phyloP scores from a whole-genome alignment of 495 filamentous ascomycete species.

The Jackrogersella minutella region DNA sequence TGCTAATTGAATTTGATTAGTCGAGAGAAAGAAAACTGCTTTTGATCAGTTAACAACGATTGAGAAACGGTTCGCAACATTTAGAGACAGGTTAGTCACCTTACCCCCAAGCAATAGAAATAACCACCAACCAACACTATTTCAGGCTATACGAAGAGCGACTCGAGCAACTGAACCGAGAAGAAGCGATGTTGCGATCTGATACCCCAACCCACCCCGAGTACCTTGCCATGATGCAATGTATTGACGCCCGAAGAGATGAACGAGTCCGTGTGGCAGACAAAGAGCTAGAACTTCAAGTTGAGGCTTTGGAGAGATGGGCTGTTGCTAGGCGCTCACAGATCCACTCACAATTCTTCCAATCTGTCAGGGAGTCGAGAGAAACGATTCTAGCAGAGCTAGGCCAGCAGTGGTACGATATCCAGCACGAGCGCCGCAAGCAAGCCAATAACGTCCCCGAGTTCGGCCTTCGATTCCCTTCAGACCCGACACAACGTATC shows the following conservation, averaged over 20 bases:
- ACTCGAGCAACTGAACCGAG: conserved; percentile 78
- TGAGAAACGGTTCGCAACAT: conserved; percentile 82
- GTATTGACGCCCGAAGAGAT: conserved; percentile 79
- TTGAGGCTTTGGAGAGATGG: conserved; percentile 73
- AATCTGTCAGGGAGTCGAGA: conserved; percentile 79
- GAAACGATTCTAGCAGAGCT: conserved; percentile 80
- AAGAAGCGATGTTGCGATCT: conserved; percentile 81
- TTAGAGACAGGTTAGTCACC: conserved; percentile 79
- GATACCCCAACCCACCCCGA: conserved; percentile 87
- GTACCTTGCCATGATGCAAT: conserved; percentile 83
- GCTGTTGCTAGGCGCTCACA: conserved; percentile 83
- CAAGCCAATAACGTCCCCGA: conserved; percentile 82
- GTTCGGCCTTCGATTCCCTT: conserved; percentile 76
- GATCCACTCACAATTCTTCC: conserved; percentile 85
- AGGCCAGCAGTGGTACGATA: conserved; percentile 86
- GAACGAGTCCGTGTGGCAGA: conserved; percentile 79
- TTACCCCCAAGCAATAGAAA: not conserved
- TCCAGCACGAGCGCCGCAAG: conserved; percentile 88
- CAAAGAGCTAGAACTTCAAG: conserved; percentile 72
- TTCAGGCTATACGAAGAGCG: conserved; percentile 85
- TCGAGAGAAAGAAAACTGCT: conserved; percentile 78
- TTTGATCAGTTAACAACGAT: conserved; percentile 79
- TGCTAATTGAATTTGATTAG: conserved; percentile 62
- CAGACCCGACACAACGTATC: conserved; percentile 73
- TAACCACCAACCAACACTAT: conserved; percentile 22